These are phyloP conservation scores for Rhexocercosporidium sp. DNA, from an alignment of 2,329 filamentous ascomycete species.

Conservation along the genomic window DNA sequence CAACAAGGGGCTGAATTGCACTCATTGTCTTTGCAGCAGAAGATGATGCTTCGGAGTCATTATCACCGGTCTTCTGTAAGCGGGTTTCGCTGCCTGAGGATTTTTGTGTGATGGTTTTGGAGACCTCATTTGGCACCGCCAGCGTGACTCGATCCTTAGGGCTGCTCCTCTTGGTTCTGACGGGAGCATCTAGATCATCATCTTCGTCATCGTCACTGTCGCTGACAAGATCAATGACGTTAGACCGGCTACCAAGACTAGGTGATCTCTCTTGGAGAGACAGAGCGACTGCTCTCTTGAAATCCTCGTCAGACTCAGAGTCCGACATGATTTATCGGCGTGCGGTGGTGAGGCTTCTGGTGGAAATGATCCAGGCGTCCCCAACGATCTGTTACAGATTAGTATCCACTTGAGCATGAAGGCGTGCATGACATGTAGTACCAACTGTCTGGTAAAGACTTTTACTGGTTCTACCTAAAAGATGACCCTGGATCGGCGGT, in stretches of 20 bases:
- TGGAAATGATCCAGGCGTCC: not conserved
- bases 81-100: not conserved
- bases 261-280: slow-evolving; percentile 48
- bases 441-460: too few relatives aligned
- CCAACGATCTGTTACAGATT: not conserved
- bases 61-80: too few relatives aligned
- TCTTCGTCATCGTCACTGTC: slow-evolving; percentile 42
- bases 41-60: not conserved
- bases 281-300: slow-evolving; percentile 64
- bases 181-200: slow-evolving; percentile 41
- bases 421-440: not conserved
- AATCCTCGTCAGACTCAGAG: slow-evolving; percentile 53
- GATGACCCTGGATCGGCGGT: not conserved
- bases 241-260: slow-evolving; percentile 18
- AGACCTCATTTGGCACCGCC: not conserved
- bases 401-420: not conserved
- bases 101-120: not conserved
- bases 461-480: not conserved
- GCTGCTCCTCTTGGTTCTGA: slow-evolving; percentile 5
- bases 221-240: slow-evolving; percentile 40
- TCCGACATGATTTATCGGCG: slow-evolving; percentile 36
- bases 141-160: not conserved
- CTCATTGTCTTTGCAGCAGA: not conserved
- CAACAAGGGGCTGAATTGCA: not conserved
- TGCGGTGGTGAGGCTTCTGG: not conserved